Percentiles rank a stretch among this genome's conserved stretches.
Evolutionary conservation across 2,329 filamentous ascomycete species (phyloP).

Genomic region (Bipolaris cookei): DNA sequence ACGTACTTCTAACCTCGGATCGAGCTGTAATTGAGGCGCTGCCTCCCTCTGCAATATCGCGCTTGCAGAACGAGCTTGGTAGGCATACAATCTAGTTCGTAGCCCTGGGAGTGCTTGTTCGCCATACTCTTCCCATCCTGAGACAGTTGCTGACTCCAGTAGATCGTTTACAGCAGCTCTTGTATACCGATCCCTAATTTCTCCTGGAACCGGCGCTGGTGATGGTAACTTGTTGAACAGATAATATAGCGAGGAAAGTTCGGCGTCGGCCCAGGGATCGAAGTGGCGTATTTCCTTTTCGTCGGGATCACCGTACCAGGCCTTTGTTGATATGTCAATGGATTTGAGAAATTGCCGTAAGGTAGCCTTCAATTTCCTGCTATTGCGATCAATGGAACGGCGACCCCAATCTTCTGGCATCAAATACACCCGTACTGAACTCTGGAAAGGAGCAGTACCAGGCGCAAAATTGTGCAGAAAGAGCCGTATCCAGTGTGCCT

Average conservation of each 20-base stretch:
- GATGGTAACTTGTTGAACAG: slow-evolving; percentile 77
- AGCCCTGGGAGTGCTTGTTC: slow-evolving; percentile 60
- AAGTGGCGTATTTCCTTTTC: slow-evolving; percentile 35
- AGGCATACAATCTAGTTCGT: slow-evolving; percentile 71
- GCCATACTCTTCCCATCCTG: slow-evolving; percentile 42
- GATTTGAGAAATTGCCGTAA: slow-evolving; percentile 58
- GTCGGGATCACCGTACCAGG: slow-evolving; percentile 61
- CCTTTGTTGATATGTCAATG: slow-evolving; percentile 62
- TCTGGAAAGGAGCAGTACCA: not conserved
- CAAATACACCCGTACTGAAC: slow-evolving; percentile 63
- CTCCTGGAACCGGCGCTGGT: slow-evolving; percentile 63
- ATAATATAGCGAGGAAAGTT: slow-evolving; percentile 66
- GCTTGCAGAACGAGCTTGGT: slow-evolving; percentile 80
- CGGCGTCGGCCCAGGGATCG: slow-evolving; percentile 50
- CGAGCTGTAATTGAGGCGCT: slow-evolving; percentile 67
- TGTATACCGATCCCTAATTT: slow-evolving; percentile 59
- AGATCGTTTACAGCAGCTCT: slow-evolving; percentile 63
- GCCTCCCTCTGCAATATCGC: slow-evolving; percentile 84
- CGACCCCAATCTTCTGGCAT: slow-evolving; percentile 70
- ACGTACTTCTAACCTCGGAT: slow-evolving; percentile 72
- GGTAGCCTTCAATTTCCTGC: slow-evolving; percentile 53
- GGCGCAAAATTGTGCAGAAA: slow-evolving; percentile 22
- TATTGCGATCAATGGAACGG: slow-evolving; percentile 58
- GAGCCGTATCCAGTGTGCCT: slow-evolving; percentile 46
- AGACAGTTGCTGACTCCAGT: slow-evolving; percentile 48